Evolutionary conservation across 2,329 filamentous ascomycete species (phyloP).

Genomic region (Pseudogymnoascus sp.): DNA sequence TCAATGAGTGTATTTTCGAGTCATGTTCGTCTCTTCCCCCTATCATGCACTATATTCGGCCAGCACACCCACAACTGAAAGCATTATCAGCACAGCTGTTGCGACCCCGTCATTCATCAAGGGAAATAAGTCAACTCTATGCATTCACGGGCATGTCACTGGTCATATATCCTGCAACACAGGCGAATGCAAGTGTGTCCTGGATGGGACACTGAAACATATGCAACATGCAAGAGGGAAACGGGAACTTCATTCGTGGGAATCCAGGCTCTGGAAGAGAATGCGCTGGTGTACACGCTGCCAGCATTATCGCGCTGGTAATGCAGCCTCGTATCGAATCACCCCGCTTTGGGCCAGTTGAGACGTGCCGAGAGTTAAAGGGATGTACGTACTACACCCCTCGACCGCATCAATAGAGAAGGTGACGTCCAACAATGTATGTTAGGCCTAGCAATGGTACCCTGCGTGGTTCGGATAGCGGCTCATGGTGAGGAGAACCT

Average conservation of each 20-base stretch:
- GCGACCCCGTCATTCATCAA: slow-evolving; percentile 14
- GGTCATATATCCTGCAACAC: slow-evolving; percentile 30
- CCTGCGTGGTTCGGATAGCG: neutral
- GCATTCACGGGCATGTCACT: slow-evolving; percentile 24
- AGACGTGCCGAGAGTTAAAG: slow-evolving; percentile 1
- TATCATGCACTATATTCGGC: neutral
- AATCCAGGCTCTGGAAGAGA: neutral
- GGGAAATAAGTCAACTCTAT: slow-evolving; percentile 20
- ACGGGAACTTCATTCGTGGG: neutral
- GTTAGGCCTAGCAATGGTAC: neutral
- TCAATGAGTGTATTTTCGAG: neutral
- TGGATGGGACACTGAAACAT: slow-evolving; percentile 1
- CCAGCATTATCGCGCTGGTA: slow-evolving; percentile 4
- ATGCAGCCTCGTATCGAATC: neutral
- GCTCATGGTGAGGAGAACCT: slow-evolving; percentile 4
- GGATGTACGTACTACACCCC: neutral
- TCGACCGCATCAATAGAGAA: neutral
- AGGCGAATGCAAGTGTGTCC: slow-evolving; percentile 4
- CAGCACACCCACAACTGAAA: neutral
- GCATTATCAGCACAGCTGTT: slow-evolving; percentile 1
- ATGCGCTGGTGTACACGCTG: neutral
- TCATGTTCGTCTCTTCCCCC: neutral
- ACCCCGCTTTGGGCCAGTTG: slow-evolving; percentile 1
- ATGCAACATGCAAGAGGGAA: neutral
- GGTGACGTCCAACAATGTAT: neutral